A percentile compares a stretch with the other conserved stretches of the same genome.
These are phyloP conservation scores for Phyllosticta citribraziliensis DNA, from an alignment of 2,329 filamentous ascomycete species.

Conservation along the genomic window DNA sequence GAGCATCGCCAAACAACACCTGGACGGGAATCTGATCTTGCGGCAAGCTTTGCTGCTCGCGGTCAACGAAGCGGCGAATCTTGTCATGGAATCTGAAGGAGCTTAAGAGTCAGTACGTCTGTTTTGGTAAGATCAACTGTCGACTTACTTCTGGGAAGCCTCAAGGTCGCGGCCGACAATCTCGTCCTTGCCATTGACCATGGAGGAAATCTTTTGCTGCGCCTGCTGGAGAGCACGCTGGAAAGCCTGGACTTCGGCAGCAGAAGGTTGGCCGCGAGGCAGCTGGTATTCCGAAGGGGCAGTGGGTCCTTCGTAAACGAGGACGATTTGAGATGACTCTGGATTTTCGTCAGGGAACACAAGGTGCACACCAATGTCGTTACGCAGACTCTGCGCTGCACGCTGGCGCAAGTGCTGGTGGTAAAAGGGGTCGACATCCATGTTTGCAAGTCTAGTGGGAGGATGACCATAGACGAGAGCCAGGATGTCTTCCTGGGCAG, in stretches of 20 bases:
- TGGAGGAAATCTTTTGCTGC: slow-evolving; percentile 44
- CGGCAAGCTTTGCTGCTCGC: slow-evolving; percentile 42
- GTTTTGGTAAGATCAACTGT: slow-evolving; percentile 9
- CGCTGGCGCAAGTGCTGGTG: slow-evolving; percentile 61
- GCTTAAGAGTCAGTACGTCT: slow-evolving; percentile 14
- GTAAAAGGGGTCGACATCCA: slow-evolving; percentile 69
- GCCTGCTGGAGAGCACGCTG: slow-evolving; percentile 49
- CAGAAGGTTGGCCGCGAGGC: slow-evolving; percentile 45
- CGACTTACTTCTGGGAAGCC: slow-evolving; percentile 39
- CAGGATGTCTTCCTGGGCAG: slow-evolving; percentile 65
- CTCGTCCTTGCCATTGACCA: slow-evolving; percentile 45
- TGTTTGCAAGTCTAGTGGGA: slow-evolving; percentile 56
- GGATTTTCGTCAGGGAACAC: slow-evolving; percentile 59
- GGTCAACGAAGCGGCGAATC: slow-evolving; percentile 48
- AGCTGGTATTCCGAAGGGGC: slow-evolving; percentile 43
- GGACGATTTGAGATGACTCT: slow-evolving; percentile 51
- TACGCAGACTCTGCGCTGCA: slow-evolving; percentile 52
- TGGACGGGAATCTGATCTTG: slow-evolving; percentile 47
- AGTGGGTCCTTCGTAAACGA: slow-evolving; percentile 64
- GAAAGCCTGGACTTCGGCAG: slow-evolving; percentile 46
- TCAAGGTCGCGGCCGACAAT: slow-evolving; percentile 45
- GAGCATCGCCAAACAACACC: slow-evolving; percentile 38
- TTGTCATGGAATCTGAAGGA: slow-evolving; percentile 46
- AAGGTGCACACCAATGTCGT: slow-evolving; percentile 62
- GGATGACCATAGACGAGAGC: slow-evolving; percentile 65